Conservation (phyloP, 2,329 filamentous ascomycete genomes). For the Scortechinia acanthostroma region DNA sequence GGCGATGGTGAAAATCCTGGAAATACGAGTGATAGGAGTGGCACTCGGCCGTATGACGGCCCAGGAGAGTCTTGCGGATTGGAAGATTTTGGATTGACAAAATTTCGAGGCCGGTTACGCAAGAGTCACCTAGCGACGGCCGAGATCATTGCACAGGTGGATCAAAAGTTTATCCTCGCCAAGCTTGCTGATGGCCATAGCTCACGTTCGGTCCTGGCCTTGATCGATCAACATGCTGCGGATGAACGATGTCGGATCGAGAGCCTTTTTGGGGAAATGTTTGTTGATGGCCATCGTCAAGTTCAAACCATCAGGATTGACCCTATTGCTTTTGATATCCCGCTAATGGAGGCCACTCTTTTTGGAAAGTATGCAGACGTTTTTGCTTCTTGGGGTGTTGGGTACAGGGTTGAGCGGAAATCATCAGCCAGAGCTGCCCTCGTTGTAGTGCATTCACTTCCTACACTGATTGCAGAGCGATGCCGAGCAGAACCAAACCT, state of each 20-base stretch:
- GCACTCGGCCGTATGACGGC: background rate
- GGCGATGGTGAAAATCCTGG: slow-evolving; percentile 12
- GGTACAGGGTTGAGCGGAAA: background rate
- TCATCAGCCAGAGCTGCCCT: slow-evolving; percentile 4
- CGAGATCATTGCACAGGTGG: slow-evolving; percentile 47
- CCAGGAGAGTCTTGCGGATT: background rate
- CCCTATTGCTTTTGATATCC: background rate
- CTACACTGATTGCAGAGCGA: slow-evolving; percentile 44
- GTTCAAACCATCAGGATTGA: background rate
- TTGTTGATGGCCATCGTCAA: slow-evolving; percentile 12
- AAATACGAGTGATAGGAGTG: slow-evolving; percentile 4
- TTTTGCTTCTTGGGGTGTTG: background rate
- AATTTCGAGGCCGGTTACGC: slow-evolving; percentile 4
- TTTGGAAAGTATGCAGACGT: background rate
- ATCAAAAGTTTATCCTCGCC: slow-evolving; percentile 54
- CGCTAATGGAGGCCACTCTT: background rate
- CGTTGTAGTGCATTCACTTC: slow-evolving; percentile 35
- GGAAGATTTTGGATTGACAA: background rate
- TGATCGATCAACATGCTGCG: slow-evolving; percentile 60
- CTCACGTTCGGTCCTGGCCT: slow-evolving; percentile 27
- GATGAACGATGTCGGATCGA: slow-evolving; percentile 58
- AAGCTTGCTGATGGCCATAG: slow-evolving; percentile 17
- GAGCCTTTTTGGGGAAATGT: slow-evolving; percentile 39
- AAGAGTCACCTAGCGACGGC: slow-evolving; percentile 32
- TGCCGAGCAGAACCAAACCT: slow-evolving; percentile 43